These are phyloP conservation scores for Raphanus sativus DNA, from an alignment of 345 rosid genomes.

Conservation along the genomic window DNA sequence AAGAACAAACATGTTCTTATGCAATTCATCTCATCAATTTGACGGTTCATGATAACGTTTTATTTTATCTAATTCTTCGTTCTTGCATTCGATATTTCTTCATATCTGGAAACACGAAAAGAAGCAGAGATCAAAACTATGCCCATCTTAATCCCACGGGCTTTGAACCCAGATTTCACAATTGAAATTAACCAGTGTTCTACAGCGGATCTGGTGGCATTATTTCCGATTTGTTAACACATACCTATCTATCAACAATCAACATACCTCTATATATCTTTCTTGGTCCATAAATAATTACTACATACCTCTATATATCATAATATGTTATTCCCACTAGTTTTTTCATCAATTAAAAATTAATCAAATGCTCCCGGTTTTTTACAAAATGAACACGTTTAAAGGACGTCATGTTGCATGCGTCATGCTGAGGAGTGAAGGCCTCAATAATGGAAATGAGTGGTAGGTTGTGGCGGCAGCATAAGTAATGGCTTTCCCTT, in stretches of 20 bases:
- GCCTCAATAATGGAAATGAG: conserved; percentile 32
- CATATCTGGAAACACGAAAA: not conserved
- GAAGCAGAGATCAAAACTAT: not conserved
- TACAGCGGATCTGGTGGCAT: not conserved
- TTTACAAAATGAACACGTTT: not conserved
- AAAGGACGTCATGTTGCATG: not conserved
- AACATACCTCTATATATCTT: not conserved
- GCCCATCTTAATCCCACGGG: not conserved
- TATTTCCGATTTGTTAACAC: too few relatives aligned
- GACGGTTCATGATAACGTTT: not conserved
- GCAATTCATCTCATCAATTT: too few relatives aligned
- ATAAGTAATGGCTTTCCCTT: not conserved
- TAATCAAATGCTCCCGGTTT: not conserved
- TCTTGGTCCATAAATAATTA: too few relatives aligned
- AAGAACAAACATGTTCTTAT: not conserved
- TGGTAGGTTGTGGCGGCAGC: conserved; percentile 17
- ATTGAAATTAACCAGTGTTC: conserved; percentile 1
- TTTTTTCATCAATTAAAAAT: not conserved
- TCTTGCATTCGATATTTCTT: not conserved
- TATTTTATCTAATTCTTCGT: not conserved
- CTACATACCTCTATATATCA: not conserved
- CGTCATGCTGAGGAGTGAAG: conserved; percentile 28
- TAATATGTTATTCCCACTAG: not conserved
- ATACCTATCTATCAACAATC: not conserved
- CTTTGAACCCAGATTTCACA: not conserved